Conservation (phyloP, 176 grass and related monocot genomes). For the Aegilops bicornis region DNA sequence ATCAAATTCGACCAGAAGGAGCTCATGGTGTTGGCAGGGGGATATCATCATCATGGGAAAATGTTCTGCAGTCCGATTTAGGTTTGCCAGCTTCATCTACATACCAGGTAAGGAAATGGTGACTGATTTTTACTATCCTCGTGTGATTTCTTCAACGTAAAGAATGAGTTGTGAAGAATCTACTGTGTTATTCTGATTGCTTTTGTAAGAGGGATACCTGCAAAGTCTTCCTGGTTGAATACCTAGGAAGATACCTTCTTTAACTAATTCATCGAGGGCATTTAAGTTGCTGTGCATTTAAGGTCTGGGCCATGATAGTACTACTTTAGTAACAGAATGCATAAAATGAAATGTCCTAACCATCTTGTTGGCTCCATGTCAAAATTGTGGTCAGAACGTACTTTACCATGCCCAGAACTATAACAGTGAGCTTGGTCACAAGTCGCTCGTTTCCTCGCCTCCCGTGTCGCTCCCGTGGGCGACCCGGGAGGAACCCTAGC, state of each 20-base stretch:
- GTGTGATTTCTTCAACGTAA: neutral
- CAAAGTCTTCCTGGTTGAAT: neutral
- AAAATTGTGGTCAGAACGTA: neutral
- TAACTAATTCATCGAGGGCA: neutral
- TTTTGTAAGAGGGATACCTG: neutral
- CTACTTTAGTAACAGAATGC: neutral
- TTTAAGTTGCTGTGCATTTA: constrained; percentile 3
- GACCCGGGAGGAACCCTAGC: no score
- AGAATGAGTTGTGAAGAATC: neutral
- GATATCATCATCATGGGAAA: constrained; percentile 75
- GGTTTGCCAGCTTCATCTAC: constrained; percentile 39
- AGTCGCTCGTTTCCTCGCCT: no score
- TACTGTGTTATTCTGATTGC: neutral
- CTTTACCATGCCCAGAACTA: neutral
- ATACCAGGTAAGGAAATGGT: constrained; percentile 48
- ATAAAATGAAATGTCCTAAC: neutral
- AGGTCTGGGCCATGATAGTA: neutral
- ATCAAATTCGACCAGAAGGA: constrained; percentile 50
- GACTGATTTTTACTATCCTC: neutral
- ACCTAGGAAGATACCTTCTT: neutral
- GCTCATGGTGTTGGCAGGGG: constrained; percentile 41
- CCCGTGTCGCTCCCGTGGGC: no score
- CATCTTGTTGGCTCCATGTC: constrained; percentile 17
- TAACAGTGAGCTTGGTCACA: no score
- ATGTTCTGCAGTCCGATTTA: constrained; percentile 68